phyloP scores from a whole-genome alignment of 345 rosid species.

The Bruguiera gymnorhiza region DNA sequence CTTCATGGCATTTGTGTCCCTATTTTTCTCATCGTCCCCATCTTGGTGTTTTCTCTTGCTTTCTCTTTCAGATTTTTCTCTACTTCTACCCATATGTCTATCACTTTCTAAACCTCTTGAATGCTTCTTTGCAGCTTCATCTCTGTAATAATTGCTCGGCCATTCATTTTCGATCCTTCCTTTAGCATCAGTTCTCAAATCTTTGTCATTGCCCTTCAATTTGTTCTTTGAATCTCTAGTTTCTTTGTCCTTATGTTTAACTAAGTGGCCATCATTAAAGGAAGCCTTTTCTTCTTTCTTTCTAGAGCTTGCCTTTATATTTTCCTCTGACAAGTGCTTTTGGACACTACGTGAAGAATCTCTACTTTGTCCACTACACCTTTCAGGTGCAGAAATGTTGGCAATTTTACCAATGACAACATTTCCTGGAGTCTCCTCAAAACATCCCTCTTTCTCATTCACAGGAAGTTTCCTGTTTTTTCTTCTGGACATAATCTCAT shows the following conservation, averaged over 20 bases:
- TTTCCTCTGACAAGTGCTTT: conserved; percentile 30
- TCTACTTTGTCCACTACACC: conserved; percentile 25
- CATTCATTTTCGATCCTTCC: conserved; percentile 27
- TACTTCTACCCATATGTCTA: conserved; percentile 34
- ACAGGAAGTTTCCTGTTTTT: conserved; percentile 46
- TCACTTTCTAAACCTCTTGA: conserved; percentile 45
- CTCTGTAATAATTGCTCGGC: conserved; percentile 32
- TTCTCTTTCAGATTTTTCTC: conserved; percentile 43
- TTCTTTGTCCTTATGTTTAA: conserved; percentile 22
- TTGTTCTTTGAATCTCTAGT: conserved; percentile 31
- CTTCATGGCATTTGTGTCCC: conserved; percentile 35
- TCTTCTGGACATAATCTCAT: conserved; percentile 74
- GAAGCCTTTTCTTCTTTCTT: conserved; percentile 26
- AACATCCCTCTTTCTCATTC: conserved; percentile 29
- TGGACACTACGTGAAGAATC: conserved; percentile 28
- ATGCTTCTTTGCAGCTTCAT: conserved; percentile 40
- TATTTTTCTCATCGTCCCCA: conserved; percentile 41
- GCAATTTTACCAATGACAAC: conserved; percentile 30
- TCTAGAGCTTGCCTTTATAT: conserved; percentile 30
- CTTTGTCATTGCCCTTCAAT: conserved; percentile 44
- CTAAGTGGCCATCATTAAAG: conserved; percentile 11
- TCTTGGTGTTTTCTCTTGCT: conserved; percentile 46
- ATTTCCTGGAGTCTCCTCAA: conserved; percentile 22
- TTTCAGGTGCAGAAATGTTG: conserved; percentile 31
- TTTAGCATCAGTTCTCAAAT: conserved; percentile 27